These are phyloP conservation scores for Fraxinus sp. DNA, from an alignment of 305 asterid species.

Conservation along the genomic window DNA sequence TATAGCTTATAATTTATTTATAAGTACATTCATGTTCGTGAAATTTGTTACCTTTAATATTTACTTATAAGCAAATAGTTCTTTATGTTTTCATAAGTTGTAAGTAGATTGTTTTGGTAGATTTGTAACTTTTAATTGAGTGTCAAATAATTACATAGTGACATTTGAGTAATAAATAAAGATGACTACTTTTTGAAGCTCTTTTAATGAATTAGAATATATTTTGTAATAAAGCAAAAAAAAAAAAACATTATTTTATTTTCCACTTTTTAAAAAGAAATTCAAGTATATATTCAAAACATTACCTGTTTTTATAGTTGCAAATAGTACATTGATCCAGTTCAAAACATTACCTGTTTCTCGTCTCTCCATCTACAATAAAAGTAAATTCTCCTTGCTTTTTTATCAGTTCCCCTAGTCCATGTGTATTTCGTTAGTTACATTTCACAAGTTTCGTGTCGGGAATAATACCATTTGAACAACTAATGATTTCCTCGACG, in stretches of 20 bases:
- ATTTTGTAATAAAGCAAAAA: neutral
- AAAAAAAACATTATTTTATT: too few species aligned
- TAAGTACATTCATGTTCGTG: neutral
- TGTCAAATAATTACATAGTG: neutral
- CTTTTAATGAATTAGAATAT: neutral
- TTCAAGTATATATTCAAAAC: neutral
- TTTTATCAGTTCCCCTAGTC: slow-evolving; percentile 8
- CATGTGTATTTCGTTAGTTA: neutral
- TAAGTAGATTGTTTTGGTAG: neutral
- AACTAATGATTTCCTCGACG: slow-evolving; percentile 25
- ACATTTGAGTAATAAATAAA: neutral
- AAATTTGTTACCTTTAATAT: neutral
- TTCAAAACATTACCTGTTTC: slow-evolving; percentile 12
- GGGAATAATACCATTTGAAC: slow-evolving; percentile 18
- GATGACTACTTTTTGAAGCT: neutral
- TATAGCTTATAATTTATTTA: neutral
- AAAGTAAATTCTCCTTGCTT: neutral
- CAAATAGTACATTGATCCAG: slow-evolving; percentile 1
- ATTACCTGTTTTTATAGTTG: neutral
- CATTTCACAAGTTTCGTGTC: slow-evolving; percentile 21
- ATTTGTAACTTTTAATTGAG: neutral
- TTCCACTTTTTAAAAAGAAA: neutral
- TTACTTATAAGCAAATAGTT: neutral
- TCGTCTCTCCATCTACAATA: slow-evolving; percentile 12
- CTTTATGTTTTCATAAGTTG: too few species aligned